Percentiles rank a stretch among this genome's conserved stretches.
phyloP scores from a whole-genome alignment of 78 protist species.

The Dictyostelium discoideum region DNA sequence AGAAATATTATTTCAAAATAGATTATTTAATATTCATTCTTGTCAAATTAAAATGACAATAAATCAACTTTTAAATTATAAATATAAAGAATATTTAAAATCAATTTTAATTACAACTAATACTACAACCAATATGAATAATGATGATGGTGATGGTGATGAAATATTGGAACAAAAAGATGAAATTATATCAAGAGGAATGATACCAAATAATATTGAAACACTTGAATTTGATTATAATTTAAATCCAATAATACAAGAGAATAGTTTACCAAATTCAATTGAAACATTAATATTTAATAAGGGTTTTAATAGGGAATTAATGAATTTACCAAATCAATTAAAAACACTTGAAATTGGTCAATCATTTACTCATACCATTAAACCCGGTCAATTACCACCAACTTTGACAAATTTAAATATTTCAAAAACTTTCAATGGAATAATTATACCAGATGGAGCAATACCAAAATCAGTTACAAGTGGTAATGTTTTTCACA shows the following conservation, averaged over 20 bases:
- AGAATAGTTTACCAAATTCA: background rate
- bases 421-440: background rate
- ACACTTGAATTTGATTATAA: background rate
- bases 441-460: background rate
- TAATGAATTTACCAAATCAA: background rate
- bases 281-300: background rate
- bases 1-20: background rate
- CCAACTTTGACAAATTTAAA: background rate
- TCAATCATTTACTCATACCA: background rate
- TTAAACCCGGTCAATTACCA: background rate
- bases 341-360: background rate
- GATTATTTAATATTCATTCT: background rate
- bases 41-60: background rate
- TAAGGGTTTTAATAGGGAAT: background rate
- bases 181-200: background rate
- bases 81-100: background rate
- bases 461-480: background rate
- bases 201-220: background rate
- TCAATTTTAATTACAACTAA: background rate
- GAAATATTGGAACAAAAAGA: no score
- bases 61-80: background rate
- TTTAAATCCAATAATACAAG: background rate
- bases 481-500: background rate
- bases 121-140: background rate
- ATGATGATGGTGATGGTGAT: no score